Conservation (phyloP, 805 yeast genomes). For the Starmerella asiatica region DNA sequence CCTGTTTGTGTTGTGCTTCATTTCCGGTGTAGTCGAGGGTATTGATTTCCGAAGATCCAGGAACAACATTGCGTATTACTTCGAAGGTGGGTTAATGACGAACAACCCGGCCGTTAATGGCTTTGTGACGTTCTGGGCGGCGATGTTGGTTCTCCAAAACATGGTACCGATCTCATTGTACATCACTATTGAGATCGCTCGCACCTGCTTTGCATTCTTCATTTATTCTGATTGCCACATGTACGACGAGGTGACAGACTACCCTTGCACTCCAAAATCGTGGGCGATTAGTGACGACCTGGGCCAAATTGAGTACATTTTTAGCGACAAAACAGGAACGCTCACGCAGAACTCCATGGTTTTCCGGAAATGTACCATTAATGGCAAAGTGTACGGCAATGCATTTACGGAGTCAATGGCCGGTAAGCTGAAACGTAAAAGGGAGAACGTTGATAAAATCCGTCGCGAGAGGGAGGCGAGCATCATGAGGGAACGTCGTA, state of each 20-base stretch:
- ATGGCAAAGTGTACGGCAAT: conserved; percentile 52
- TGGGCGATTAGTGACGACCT: conserved; percentile 77
- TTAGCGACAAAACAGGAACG: conserved; percentile 77
- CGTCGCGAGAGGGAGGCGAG: conserved; percentile 30
- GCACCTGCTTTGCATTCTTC: conserved; percentile 62
- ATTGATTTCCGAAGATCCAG: conserved; percentile 35
- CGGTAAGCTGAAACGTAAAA: conserved; percentile 49
- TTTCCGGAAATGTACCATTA: conserved; percentile 60
- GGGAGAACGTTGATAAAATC: conserved; percentile 39
- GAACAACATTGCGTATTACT: conserved; percentile 37
- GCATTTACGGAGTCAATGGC: conserved; percentile 70
- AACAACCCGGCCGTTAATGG: conserved; percentile 52
- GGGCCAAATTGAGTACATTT: conserved; percentile 71
- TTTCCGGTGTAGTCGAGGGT: conserved; percentile 60
- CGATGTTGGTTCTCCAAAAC: conserved; percentile 59
- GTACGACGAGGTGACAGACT: conserved; percentile 57
- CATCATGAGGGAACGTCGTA: conserved; percentile 33
- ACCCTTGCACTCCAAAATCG: conserved; percentile 66
- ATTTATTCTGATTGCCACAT: conserved; percentile 56
- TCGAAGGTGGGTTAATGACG: conserved; percentile 50
- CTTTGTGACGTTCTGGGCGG: conserved; percentile 54
- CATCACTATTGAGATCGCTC: conserved; percentile 65
- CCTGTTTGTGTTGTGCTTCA: conserved; percentile 51
- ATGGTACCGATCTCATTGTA: conserved; percentile 70
- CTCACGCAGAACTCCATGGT: conserved; percentile 75